Evolutionary conservation across 768 basidiomycete species (phyloP).

Genomic region (Termitomyces sp.): DNA sequence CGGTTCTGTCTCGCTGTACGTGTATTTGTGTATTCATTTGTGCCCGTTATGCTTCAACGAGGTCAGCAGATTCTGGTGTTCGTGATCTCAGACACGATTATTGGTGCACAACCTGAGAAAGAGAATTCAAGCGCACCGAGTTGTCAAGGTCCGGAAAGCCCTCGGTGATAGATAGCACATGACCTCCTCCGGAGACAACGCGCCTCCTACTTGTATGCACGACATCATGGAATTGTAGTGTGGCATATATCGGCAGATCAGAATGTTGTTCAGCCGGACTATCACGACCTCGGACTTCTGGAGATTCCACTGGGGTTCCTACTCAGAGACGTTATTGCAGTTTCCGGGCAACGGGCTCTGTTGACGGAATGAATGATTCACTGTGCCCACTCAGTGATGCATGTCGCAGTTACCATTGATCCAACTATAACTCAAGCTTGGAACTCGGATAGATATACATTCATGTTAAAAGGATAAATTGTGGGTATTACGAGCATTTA

Average conservation of each 20-base stretch:
- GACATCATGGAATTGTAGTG: background rate
- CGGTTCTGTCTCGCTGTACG: constrained; percentile 40
- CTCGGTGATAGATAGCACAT: background rate
- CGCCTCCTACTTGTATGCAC: background rate
- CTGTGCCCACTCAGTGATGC: too few relatives aligned
- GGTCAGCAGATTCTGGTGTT: constrained; percentile 55
- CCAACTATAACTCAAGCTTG: too few relatives aligned
- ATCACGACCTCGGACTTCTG: background rate
- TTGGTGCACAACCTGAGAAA: constrained; percentile 43
- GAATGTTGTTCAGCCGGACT: background rate
- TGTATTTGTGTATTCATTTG: background rate
- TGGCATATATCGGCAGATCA: background rate
- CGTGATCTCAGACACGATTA: constrained; percentile 38
- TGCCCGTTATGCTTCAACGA: background rate
- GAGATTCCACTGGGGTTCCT: background rate
- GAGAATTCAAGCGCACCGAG: constrained; percentile 23
- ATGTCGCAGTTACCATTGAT: background rate
- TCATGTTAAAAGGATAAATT: background rate
- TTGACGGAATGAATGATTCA: background rate
- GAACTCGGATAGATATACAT: background rate
- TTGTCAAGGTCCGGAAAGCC: constrained; percentile 20
- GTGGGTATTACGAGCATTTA: too few relatives aligned
- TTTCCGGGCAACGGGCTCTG: background rate
- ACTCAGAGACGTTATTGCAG: background rate
- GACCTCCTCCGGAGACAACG: background rate